phyloP scores from a whole-genome alignment of 106 monocot species.

The Ottelia alismoides region DNA sequence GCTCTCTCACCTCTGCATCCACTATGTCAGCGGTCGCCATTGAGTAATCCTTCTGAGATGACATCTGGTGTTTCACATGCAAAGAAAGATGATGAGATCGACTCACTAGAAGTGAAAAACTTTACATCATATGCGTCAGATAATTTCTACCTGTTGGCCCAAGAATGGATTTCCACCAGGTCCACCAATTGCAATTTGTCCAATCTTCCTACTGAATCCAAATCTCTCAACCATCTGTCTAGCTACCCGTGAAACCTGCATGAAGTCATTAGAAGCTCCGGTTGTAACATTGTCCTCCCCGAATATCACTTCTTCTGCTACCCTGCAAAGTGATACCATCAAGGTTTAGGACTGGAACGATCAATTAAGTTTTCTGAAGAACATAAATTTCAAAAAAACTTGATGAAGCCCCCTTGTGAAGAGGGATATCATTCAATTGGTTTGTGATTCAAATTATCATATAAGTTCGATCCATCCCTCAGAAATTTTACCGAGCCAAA shows the following conservation, averaged over 20 bases:
- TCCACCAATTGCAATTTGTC: slow-evolving; percentile 76
- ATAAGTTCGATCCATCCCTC: too few species aligned
- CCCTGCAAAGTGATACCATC: slow-evolving; percentile 38
- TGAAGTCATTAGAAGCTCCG: slow-evolving; percentile 87
- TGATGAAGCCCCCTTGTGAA: too few species aligned
- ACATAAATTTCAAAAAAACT: neutral
- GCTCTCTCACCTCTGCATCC: slow-evolving; percentile 76
- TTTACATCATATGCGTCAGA: neutral
- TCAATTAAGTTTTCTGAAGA: neutral
- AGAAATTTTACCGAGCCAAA: too few species aligned
- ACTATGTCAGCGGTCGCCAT: slow-evolving; percentile 87
- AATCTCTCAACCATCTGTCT: slow-evolving; percentile 93
- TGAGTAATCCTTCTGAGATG: slow-evolving; percentile 77
- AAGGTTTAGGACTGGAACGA: neutral
- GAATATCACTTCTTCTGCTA: slow-evolving; percentile 88
- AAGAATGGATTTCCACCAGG: slow-evolving; percentile 82
- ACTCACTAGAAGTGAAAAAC: neutral
- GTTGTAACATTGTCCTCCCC: slow-evolving; percentile 84
- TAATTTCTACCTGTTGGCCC: slow-evolving; percentile 69
- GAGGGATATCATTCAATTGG: too few species aligned
- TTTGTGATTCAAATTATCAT: too few species aligned
- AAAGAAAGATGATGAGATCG: neutral
- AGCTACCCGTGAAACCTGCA: slow-evolving; percentile 86
- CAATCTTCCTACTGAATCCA: slow-evolving; percentile 83
- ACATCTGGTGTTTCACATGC: slow-evolving; percentile 33